Base-by-base conservation (phyloP, 164 flowering plant species). In the Malania oleifera region DNA sequence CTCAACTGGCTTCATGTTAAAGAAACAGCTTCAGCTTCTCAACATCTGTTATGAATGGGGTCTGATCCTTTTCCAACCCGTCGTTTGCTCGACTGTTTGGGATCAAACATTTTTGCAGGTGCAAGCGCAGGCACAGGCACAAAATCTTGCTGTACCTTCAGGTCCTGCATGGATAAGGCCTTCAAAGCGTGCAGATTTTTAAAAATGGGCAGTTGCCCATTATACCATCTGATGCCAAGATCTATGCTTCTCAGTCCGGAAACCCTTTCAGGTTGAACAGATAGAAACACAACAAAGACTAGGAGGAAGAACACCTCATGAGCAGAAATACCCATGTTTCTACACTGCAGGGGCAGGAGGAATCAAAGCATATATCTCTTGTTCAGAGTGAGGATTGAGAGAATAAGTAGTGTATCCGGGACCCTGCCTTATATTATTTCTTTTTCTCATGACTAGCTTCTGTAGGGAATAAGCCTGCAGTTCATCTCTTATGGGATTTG, bases 11-110 rank as follows among this genome's bases (percentile, higher is more conserved):
- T 50, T 51, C 26, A 37, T 52, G 28, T 11, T 20, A 0, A 27
- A 37, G 52, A 29, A 41, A 49, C 48, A 50, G 47, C 61, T 40
- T 37, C 52, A 54, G 41, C 56, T 7, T 46, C 12, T 81, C 79
- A 85, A 67, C 87, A 60, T 62, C 76, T 80, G 71, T 88, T 85
- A 68, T 88, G 96, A 56, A 88, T 88, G 7, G 96, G 96, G 54
- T 88, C 88, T 5, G 91, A 76, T 61, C 96, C 91, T 64, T 75
- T 60, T 51, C 72, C 72, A 59, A 85, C 80, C 62, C 79, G 72
- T 77, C 96, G 63, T 61, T 88, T 84, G 68, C 74, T 68, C 6
- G 84, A 82, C 45, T 74, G 81, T 53, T 73, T 70, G 3, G 89
- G 83, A 70, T 82, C 84, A 52, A 68, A 70, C 26, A 31, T 53